phyloP scores from a whole-genome alignment of 176 grass and related monocot genomes.

The Bolboschoenus planiculmis region DNA sequence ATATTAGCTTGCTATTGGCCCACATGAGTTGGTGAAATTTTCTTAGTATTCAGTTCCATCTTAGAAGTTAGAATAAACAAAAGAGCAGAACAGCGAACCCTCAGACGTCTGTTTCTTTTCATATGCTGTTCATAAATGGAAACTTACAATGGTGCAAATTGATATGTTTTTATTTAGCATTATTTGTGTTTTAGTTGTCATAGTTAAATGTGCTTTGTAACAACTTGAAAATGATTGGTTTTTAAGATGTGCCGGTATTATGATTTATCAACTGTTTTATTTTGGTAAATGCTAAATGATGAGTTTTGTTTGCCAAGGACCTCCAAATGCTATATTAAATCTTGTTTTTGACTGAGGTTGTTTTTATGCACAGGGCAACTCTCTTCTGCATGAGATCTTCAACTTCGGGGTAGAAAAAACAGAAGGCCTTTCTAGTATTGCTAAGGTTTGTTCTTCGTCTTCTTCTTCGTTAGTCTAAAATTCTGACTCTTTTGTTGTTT shows the following conservation, averaged over 20 bases:
- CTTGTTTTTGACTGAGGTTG: background rate
- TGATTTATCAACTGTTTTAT: background rate
- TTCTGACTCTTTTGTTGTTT: background rate
- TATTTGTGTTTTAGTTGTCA: background rate
- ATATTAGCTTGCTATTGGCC: background rate
- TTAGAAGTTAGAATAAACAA: background rate
- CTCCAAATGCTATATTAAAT: background rate
- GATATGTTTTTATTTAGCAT: background rate
- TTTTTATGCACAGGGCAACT: constrained; percentile 49
- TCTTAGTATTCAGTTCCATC: background rate
- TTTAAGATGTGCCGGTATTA: background rate
- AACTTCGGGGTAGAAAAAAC: constrained; percentile 52
- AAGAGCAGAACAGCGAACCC: background rate
- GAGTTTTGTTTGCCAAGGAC: background rate
- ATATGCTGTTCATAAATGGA: background rate
- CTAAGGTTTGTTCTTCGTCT: constrained; percentile 41
- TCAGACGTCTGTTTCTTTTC: background rate
- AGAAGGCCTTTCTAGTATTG: constrained; percentile 46
- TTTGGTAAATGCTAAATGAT: too few relatives aligned
- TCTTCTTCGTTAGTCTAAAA: background rate
- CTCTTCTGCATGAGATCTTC: constrained; percentile 83
- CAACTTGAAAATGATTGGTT: background rate
- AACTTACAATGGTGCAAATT: background rate
- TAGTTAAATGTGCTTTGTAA: background rate
- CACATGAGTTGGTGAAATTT: background rate